These are phyloP conservation scores for Cytospora piceae DNA, from an alignment of 2,329 filamentous ascomycete species.

Conservation along the genomic window DNA sequence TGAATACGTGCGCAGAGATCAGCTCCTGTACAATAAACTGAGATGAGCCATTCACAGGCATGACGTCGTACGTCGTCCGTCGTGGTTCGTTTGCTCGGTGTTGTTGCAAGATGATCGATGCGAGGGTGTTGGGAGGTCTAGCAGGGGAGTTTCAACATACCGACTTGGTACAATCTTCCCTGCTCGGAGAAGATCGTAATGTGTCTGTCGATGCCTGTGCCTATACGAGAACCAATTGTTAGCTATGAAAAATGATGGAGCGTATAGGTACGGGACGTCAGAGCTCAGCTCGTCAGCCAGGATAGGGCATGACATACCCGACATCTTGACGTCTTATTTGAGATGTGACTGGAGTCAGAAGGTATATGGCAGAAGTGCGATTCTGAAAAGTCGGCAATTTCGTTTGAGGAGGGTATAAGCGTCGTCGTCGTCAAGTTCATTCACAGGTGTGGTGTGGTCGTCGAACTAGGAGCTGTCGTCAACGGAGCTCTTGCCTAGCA, in stretches of 20 bases:
- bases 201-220: conserved; percentile 94
- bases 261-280: background rate
- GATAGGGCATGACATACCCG: conserved; percentile 46
- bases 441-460: conserved; percentile 26
- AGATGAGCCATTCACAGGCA: background rate
- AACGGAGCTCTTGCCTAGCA: conserved; percentile 33
- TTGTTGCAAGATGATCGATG: background rate
- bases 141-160: conserved; percentile 59
- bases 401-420: conserved; percentile 8
- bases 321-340: conserved; percentile 49
- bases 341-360: background rate
- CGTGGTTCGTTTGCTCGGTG: conserved; percentile 24
- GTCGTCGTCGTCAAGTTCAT: conserved; percentile 30
- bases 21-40: background rate
- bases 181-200: conserved; percentile 99
- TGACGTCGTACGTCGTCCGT: background rate
- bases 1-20: conserved; percentile 45
- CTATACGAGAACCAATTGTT: conserved; percentile 47
- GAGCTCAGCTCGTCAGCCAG: conserved; percentile 28
- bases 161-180: conserved; percentile 98
- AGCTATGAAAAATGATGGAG: conserved; percentile 31
- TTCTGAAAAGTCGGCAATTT: background rate
- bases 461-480: conserved; percentile 30
- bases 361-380: background rate
- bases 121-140: background rate